Base-by-base conservation (phyloP, 2,329 filamentous ascomycete species). In the Curvularia eragrostidis region DNA sequence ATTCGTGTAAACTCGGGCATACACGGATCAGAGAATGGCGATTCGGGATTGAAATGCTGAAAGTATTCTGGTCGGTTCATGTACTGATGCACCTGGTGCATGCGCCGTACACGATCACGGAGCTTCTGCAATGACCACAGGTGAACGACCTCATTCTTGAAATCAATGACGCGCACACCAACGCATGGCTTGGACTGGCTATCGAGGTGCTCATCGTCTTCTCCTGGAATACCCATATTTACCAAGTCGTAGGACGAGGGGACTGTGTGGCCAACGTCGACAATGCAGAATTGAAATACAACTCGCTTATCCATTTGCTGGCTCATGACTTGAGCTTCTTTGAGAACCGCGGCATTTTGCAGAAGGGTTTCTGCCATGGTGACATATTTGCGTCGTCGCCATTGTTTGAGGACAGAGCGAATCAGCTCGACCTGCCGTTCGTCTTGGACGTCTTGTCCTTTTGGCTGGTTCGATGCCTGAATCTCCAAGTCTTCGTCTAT, bases 251-350 rank as follows among this genome's bases (percentile, higher is more conserved):
- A 99, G 0, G 93, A 96, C 3, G 95, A 99, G 67, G 90, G 93
- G 65, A 96, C 85, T 21, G 88, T 88, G 70, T 99, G 93, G 1
- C 95, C 95, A 62, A 90, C 82, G 69, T 97, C 94, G 30, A 98
- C 87, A 54, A 97, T 88, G 12, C 91, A 90, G 74, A 98, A 99
- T 75, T 99, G 95, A 75, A 99, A 98, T 19, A 94, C 89, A 8
- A 97, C 91, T 64, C 88, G 88, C 75, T 97, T 95, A 66, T 95
- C 91, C 80, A 99, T 90, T 69, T 96, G 91, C 68, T 97, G 94
- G 79, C 93, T 96, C 91, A 99, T 95, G 59, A 99, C 89, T 73
- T 99, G 95, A 1, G 95, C 95, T 77, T 99, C 95, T 75, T 99
- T 99, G 57, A 99, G 78, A 26, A 89, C 86, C 7, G 91, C 88